Percentiles rank a stretch among this genome's conserved stretches.
Evolutionary conservation across 805 yeast species (phyloP).

Genomic region (Naumovozyma baii): DNA sequence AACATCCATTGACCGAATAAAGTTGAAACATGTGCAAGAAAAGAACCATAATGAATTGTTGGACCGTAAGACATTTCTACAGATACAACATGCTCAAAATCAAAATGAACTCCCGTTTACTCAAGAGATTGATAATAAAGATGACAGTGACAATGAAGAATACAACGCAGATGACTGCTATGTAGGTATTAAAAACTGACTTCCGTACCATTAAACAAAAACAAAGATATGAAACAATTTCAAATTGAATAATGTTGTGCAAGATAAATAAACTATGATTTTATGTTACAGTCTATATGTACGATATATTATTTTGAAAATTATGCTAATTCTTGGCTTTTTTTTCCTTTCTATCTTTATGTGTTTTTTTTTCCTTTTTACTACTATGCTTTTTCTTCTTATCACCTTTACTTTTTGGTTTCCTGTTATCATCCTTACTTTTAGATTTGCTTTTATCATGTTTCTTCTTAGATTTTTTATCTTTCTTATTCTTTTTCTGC

Average conservation of each 20-base stretch:
- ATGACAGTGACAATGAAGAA: constrained; percentile 1
- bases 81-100: constrained; percentile 10
- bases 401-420: constrained; percentile 6
- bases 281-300: neutral
- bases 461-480: constrained; percentile 14
- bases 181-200: neutral
- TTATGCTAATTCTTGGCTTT: neutral
- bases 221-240: no score
- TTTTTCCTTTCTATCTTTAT: neutral
- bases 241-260: neutral
- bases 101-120: neutral
- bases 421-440: constrained; percentile 20
- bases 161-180: neutral
- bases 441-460: constrained; percentile 27
- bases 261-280: neutral
- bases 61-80: constrained; percentile 15
- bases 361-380: neutral
- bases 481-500: constrained; percentile 23
- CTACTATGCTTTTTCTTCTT: neutral
- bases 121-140: neutral
- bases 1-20: constrained; percentile 10
- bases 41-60: constrained; percentile 9
- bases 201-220: no score
- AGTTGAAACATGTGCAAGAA: constrained; percentile 5
- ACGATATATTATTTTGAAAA: no score